Conservation (phyloP, 164 flowering plant genomes). For the Taxillus chinensis region DNA sequence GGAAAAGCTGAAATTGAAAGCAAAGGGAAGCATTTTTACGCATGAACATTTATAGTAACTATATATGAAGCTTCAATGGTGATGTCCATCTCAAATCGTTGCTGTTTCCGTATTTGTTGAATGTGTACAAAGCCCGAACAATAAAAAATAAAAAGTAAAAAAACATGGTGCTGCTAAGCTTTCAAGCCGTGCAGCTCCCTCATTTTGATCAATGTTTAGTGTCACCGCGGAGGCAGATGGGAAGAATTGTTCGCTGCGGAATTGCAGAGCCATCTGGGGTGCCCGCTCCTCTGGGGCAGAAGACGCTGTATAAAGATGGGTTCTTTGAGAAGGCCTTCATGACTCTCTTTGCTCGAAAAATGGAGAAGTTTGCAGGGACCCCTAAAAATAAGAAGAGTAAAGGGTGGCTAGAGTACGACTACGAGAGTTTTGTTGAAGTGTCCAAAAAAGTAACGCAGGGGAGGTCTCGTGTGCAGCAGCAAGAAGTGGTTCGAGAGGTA, state of each 20-base stretch:
- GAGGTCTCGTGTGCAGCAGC: constrained; percentile 63
- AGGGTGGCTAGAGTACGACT: constrained; percentile 48
- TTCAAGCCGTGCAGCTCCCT: constrained; percentile 21
- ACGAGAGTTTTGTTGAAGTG: constrained; percentile 83
- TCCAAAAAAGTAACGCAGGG: constrained; percentile 83
- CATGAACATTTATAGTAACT: too few relatives aligned
- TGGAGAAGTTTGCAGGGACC: constrained; percentile 63
- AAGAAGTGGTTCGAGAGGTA: constrained; percentile 77
- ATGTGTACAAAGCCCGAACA: too few relatives aligned
- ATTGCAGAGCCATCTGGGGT: constrained; percentile 77
- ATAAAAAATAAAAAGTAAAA: too few relatives aligned
- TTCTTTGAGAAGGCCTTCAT: constrained; percentile 75
- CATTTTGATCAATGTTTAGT: background rate
- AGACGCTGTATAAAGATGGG: constrained; percentile 80
- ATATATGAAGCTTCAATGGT: too few relatives aligned
- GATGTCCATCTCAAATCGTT: too few relatives aligned
- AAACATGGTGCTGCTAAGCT: constrained; percentile 48
- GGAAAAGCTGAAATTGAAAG: too few relatives aligned
- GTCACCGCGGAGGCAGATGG: background rate
- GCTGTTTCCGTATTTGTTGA: too few relatives aligned
- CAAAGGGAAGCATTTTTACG: too few relatives aligned
- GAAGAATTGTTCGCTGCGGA: constrained; percentile 35
- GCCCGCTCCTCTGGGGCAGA: constrained; percentile 90
- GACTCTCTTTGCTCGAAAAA: constrained; percentile 79
- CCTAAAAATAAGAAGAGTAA: constrained; percentile 14